These are phyloP conservation scores for Lentinula aciculospora DNA, from an alignment of 768 basidiomycete genomes.

Conservation along the genomic window DNA sequence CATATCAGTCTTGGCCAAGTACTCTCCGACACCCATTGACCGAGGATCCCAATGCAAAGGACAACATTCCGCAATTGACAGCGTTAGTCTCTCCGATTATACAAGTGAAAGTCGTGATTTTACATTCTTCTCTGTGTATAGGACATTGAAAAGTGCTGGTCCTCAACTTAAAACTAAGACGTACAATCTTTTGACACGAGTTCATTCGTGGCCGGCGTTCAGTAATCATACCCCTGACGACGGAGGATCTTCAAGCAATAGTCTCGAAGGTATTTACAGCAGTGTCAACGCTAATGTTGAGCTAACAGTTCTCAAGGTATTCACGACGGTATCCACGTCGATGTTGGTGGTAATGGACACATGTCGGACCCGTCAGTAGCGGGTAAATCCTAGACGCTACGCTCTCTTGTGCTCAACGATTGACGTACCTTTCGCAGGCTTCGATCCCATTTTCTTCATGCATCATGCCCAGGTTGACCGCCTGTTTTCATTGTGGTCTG, in stretches of 20 bases:
- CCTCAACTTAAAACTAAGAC: conserved; percentile 24
- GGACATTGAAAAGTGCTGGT: conserved; percentile 18
- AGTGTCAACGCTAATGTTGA: conserved; percentile 32
- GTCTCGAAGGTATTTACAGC: conserved; percentile 42
- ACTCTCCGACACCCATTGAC: conserved; percentile 29
- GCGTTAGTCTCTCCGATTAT: conserved; percentile 14
- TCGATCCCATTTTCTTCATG: conserved; percentile 51
- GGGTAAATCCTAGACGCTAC: conserved; percentile 19
- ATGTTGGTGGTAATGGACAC: conserved; percentile 36
- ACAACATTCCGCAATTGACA: conserved; percentile 23
- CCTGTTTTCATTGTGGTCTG: conserved; percentile 45
- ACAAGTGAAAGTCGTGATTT: neutral
- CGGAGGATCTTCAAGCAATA: conserved; percentile 34
- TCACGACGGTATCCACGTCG: conserved; percentile 41
- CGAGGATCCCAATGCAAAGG: conserved; percentile 19
- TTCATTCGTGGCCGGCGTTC: conserved; percentile 36
- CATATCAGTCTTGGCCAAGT: conserved; percentile 24
- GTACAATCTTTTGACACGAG: conserved; percentile 31
- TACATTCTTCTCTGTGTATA: conserved; percentile 1
- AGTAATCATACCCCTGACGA: conserved; percentile 37
- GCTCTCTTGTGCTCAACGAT: neutral
- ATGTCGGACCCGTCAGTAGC: conserved; percentile 36
- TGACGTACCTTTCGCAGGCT: conserved; percentile 21
- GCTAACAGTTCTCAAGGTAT: conserved; percentile 40
- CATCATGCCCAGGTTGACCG: conserved; percentile 53